Evolutionary conservation across 2,329 filamentous ascomycete genomes (phyloP).

Genomic region (Bipolaris oryzae): DNA sequence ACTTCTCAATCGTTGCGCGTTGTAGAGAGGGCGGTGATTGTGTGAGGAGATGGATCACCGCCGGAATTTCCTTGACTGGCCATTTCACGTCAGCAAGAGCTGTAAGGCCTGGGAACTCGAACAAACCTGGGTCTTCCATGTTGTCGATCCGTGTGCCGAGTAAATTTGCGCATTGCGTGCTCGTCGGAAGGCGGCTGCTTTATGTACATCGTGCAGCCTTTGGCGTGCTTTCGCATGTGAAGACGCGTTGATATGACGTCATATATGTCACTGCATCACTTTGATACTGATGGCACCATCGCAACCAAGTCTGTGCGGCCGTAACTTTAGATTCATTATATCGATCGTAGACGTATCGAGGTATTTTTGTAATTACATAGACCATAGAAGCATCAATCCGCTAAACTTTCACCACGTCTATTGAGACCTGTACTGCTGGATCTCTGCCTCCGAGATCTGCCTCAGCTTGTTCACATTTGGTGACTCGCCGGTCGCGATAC

Average conservation of each 20-base stretch:
- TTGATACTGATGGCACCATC: background rate
- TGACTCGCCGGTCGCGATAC: constrained; percentile 72
- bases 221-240: constrained; percentile 15
- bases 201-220: constrained; percentile 1
- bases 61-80: constrained; percentile 63
- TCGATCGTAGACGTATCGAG: background rate
- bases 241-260: constrained; percentile 18
- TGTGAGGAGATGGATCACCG: constrained; percentile 71
- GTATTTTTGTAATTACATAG: background rate
- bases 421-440: constrained; percentile 45
- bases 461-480: constrained; percentile 77
- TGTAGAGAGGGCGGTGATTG: constrained; percentile 72
- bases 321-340: background rate
- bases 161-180: background rate
- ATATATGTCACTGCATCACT: background rate
- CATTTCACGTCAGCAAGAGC: background rate
- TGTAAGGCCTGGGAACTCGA: background rate
- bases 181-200: background rate
- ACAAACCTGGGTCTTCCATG: constrained; percentile 41
- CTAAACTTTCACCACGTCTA: constrained; percentile 15
- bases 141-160: background rate
- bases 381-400: background rate
- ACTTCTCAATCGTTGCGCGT: constrained; percentile 67
- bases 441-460: constrained; percentile 65
- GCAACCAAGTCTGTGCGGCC: background rate